These are phyloP conservation scores for Capsicum rhomboideum DNA, from an alignment of 257 asterid genomes.

Conservation along the genomic window DNA sequence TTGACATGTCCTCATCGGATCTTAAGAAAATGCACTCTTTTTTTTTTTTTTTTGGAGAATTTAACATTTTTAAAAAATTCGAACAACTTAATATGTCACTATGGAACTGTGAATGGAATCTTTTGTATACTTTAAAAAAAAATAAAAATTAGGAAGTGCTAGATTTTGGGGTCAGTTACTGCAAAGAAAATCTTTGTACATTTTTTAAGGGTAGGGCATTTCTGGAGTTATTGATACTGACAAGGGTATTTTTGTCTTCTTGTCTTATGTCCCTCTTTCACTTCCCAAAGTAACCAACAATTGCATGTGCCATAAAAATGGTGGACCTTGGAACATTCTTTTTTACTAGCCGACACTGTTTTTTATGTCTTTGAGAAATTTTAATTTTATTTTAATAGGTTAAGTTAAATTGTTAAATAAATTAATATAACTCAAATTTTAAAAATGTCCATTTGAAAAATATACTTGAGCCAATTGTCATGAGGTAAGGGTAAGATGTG, in stretches of 20 bases:
- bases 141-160: constrained; percentile 9
- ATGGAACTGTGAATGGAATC: neutral
- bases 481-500: too few species aligned
- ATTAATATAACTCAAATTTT: neutral
- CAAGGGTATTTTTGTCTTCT: constrained; percentile 32
- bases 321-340: constrained; percentile 31
- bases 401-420: neutral
- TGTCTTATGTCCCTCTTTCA: neutral
- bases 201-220: constrained; percentile 4
- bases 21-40: too few species aligned
- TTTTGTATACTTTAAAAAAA: neutral
- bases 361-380: neutral
- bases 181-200: constrained; percentile 13
- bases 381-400: neutral
- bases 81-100: neutral
- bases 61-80: neutral
- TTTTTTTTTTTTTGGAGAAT: too few species aligned
- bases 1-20: too few species aligned
- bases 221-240: constrained; percentile 1
- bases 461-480: neutral
- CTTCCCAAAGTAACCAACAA: constrained; percentile 7
- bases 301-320: constrained; percentile 36
- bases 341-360: neutral
- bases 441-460: neutral
- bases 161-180: constrained; percentile 11